These are phyloP conservation scores for Ophiostoma himal-ulmi DNA, from an alignment of 2,329 filamentous ascomycete species.

Conservation along the genomic window DNA sequence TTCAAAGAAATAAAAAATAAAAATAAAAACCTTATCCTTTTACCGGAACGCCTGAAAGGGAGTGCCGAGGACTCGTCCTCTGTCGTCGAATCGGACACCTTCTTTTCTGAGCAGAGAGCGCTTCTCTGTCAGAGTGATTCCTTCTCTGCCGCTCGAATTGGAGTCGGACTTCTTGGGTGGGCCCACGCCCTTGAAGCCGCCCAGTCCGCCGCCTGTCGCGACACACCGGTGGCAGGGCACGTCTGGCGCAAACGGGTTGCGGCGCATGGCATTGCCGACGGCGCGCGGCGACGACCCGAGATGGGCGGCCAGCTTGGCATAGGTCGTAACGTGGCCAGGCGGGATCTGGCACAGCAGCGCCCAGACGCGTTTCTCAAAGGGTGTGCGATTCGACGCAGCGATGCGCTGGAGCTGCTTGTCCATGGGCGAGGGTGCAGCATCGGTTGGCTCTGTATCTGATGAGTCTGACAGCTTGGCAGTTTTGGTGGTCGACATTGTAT, in stretches of 20 bases:
- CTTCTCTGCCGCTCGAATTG: constrained; percentile 50
- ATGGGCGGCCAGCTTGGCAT: constrained; percentile 63
- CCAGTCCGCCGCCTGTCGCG: constrained; percentile 63
- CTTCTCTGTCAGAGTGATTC: constrained; percentile 60
- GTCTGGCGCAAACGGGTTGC: constrained; percentile 75
- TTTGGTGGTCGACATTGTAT: constrained; percentile 6
- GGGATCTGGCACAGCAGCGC: constrained; percentile 71
- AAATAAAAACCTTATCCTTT: constrained; percentile 21
- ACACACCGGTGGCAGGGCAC: constrained; percentile 80
- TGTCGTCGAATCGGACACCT: constrained; percentile 58
- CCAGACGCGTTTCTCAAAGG: constrained; percentile 62
- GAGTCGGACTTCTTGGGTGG: constrained; percentile 41
- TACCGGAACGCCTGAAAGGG: constrained; percentile 43
- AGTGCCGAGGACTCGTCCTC: constrained; percentile 55
- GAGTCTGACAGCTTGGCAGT: background rate
- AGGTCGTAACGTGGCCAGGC: constrained; percentile 67
- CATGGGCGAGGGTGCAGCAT: constrained; percentile 30
- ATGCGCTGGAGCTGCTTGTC: constrained; percentile 42
- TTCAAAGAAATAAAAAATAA: background rate
- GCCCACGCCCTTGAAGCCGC: constrained; percentile 65
- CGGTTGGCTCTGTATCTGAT: background rate
- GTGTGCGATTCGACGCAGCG: constrained; percentile 40
- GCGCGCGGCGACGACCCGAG: constrained; percentile 68
- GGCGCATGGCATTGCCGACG: constrained; percentile 68
- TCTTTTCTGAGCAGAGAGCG: constrained; percentile 54